A percentile compares a stretch with the other conserved stretches of the same genome.
Evolutionary conservation across 441 rosid species (phyloP).

Genomic region (Rhodomyrtus psidioides): DNA sequence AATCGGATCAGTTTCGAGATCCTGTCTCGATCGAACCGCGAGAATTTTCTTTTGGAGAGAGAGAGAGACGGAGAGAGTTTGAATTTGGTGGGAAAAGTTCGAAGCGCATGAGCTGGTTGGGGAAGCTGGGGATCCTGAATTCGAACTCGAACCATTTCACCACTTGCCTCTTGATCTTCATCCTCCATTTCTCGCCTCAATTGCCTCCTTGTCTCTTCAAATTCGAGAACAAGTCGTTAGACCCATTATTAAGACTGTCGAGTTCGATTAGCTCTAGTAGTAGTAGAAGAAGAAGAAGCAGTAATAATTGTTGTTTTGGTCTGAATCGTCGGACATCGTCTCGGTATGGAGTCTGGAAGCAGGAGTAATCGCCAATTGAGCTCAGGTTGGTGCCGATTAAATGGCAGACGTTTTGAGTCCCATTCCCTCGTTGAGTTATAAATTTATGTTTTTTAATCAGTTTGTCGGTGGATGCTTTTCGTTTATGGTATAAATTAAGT

Average conservation of each 20-base stretch:
- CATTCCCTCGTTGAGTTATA: background rate
- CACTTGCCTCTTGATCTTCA: constrained; percentile 52
- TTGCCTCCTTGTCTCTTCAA: constrained; percentile 41
- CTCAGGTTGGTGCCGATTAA: constrained; percentile 32
- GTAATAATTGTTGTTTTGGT: background rate
- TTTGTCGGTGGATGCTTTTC: background rate
- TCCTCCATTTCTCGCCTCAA: constrained; percentile 67
- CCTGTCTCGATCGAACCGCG: background rate
- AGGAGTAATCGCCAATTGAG: constrained; percentile 56
- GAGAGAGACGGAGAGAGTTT: background rate
- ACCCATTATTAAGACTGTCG: constrained; percentile 10
- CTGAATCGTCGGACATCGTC: constrained; percentile 4
- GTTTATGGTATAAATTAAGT: background rate
- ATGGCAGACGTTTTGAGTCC: background rate
- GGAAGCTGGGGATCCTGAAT: constrained; percentile 38
- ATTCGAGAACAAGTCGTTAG: constrained; percentile 35
- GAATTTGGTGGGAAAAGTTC: background rate
- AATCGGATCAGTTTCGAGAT: background rate
- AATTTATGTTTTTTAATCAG: background rate
- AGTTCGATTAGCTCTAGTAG: background rate
- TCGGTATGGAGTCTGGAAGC: constrained; percentile 52
- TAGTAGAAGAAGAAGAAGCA: background rate
- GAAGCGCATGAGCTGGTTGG: constrained; percentile 78
- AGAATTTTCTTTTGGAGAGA: background rate
- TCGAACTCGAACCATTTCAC: constrained; percentile 52